These are phyloP conservation scores for Oldenlandia corymbosa DNA, from an alignment of 257 asterid species.

Conservation along the genomic window DNA sequence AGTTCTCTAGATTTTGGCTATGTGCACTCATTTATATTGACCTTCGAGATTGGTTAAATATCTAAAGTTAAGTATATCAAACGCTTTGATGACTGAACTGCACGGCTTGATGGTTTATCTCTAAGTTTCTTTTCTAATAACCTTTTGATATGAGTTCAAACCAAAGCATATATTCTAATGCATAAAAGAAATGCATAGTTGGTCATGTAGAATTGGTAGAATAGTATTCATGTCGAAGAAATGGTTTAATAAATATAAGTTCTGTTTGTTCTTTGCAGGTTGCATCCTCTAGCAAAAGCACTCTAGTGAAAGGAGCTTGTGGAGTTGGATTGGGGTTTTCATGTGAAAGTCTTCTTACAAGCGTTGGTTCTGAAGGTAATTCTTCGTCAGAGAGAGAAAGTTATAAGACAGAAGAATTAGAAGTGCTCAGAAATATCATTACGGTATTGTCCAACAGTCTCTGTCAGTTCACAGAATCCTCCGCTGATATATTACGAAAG, in stretches of 20 bases:
- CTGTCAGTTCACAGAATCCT: slow-evolving; percentile 53
- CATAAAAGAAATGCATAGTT: not conserved
- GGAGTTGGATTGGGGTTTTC: slow-evolving; percentile 92
- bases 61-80: too few relatives aligned
- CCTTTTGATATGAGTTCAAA: not conserved
- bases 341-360: slow-evolving; percentile 69
- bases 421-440: slow-evolving; percentile 53
- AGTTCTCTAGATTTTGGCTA: not conserved
- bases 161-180: not conserved
- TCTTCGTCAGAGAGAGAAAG: slow-evolving; percentile 37
- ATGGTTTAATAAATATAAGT: not conserved
- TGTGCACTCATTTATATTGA: not conserved
- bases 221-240: not conserved
- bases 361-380: slow-evolving; percentile 47
- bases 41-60: not conserved
- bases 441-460: slow-evolving; percentile 58
- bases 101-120: too few relatives aligned
- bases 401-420: slow-evolving; percentile 44
- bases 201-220: not conserved
- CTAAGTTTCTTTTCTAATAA: not conserved
- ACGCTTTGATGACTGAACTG: too few relatives aligned
- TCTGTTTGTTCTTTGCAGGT: slow-evolving; percentile 41
- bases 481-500: slow-evolving; percentile 44
- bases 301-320: slow-evolving; percentile 95
- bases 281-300: slow-evolving; percentile 69